Evolutionary conservation across 2,329 filamentous ascomycete genomes (phyloP), one percentile per base, ranked within the genome.

Genomic region (Colletotrichum graminicola): DNA sequence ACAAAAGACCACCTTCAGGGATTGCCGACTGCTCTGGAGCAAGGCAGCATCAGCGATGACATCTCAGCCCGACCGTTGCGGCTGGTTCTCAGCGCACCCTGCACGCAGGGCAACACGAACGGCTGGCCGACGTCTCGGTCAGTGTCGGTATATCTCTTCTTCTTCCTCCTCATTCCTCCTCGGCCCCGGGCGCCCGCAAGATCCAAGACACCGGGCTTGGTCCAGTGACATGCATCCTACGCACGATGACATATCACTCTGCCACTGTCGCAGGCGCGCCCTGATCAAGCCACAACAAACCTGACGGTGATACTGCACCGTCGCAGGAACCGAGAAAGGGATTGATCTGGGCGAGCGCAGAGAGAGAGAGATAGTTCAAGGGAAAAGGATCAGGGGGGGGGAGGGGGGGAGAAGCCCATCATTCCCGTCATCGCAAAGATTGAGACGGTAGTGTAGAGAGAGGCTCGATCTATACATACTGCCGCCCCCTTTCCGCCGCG

Each of bases 1-100:
- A 54, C 51, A 34, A 0, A 34, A 0, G 51, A 54, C 29, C 26
- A 8, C 18, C 26, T 4, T 34, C 26, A n/a, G 16, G 47, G 23
- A 14, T 51, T 3, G 3, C 18, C n/a, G 18, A 12, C 16, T n/a
- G 18, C 8, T n/a, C 8, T 14, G 43, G 51, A n/a, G 18, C 7
- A 23, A 21, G 23, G 47, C 43, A n/a, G 47, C 23, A n/a, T n/a
- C n/a, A n/a, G 51, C 29, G 16, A 34, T n/a, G 47, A 34, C 51
- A 34, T 54, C 51, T 54, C 51, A 34, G 29, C 51, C 51, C 8
- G 51, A n/a, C 51, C 51, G 51, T 34, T 54, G 23, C 29, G 51
- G 51, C 51, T 34, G 51, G 10, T 18, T 34, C 23, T 54, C 18
- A 34, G 3, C 21, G 12, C 8, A n/a, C 18, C 29, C 51, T 21